Evolutionary conservation across 805 yeast species (phyloP).

Genomic region (Wickerhamomyces ciferrii): DNA sequence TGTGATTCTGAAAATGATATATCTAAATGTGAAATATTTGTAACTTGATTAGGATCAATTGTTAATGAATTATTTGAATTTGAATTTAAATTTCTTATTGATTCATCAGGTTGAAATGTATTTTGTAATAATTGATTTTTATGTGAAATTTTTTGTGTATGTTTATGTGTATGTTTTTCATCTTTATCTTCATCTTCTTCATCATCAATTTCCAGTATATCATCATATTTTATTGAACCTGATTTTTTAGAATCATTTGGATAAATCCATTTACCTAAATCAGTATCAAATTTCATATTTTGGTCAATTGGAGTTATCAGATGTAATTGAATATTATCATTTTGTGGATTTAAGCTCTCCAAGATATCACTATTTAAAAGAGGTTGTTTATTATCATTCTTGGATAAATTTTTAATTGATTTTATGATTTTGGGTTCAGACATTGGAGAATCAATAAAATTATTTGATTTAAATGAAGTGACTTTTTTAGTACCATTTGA

Average conservation of each 20-base stretch:
- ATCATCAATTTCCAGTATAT: background rate
- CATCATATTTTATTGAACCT: background rate
- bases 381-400: no score
- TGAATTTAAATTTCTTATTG: background rate
- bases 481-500: conserved; percentile 13
- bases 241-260: background rate
- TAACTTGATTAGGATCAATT: conserved; percentile 21
- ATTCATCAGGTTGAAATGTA: conserved; percentile 4
- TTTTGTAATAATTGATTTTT: background rate
- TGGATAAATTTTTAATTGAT: background rate
- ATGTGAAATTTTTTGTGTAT: no score
- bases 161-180: conserved; percentile 7
- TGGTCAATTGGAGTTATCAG: conserved; percentile 19
- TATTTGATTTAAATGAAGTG: conserved; percentile 13
- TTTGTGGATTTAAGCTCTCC: background rate
- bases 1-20: conserved; percentile 40
- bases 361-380: no score
- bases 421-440: conserved; percentile 18
- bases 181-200: background rate
- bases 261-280: conserved; percentile 15
- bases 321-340: conserved; percentile 1
- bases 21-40: conserved; percentile 37
- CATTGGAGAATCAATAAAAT: conserved; percentile 19
- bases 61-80: background rate
- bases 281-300: conserved; percentile 16